Base-by-base conservation (phyloP, 2,329 filamentous ascomycete genomes). In the Fusarium sp. region DNA sequence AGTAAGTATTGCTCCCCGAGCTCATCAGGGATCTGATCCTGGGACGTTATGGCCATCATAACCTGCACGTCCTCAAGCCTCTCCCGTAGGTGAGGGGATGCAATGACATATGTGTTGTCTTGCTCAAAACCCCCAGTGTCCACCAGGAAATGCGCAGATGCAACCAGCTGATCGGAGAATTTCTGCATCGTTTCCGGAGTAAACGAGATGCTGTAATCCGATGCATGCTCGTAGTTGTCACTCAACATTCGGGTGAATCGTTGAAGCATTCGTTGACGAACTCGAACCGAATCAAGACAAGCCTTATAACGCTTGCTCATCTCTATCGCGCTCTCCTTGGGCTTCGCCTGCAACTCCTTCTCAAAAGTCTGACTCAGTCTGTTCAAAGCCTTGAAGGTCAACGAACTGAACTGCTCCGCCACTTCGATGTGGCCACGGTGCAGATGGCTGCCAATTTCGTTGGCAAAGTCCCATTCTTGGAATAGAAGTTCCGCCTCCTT, bases 231-330 rank as follows among this genome's bases (percentile, higher is more conserved):
- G 75, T 99, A 99, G 63, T 95, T 90, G 76, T 97, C 92, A 73
- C 92, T 94, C 59, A 99, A 81, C 77, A 97, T 93, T 70, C 93
- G 89, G 16, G 93, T 96, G 80, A 98, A 98, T 65, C 96, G 92
- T 77, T 98, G 97, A 68, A 99, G 85, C 87, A 98, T 98, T 79
- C 96, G 88, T 80, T 99, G 96, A 20, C 96, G 89, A 62, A 98
- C 94, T 75, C 96, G 93, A 20, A 98, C 96, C 0, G 96, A 98
- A 78, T 99, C 96, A 2, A 99, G 83, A 68, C 94, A 93, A 67
- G 93, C 91, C 81, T 97, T 98, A 84, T 98, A 99, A 49, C 96
- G 89, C 82, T 97, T 97, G 79, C 96, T 96, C 91, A 97, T 97
- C 68, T 97, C 95, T 8, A 88, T 83, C 1, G 90, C 88, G 61